phyloP scores from a whole-genome alignment of 2,329 filamentous ascomycete species.

The Verticillium isaacii region DNA sequence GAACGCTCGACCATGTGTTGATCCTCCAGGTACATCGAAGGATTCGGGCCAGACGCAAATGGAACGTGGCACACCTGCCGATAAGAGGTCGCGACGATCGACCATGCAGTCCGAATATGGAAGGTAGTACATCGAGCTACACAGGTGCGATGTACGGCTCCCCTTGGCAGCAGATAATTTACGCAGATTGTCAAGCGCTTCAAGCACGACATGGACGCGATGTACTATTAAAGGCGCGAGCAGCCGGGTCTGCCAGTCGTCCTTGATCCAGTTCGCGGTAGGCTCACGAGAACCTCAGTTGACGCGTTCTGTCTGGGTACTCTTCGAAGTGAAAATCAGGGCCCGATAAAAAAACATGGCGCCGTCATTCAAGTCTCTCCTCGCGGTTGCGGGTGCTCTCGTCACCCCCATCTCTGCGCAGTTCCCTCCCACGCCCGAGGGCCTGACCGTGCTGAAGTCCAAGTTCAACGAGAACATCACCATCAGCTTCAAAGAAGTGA shows the following conservation, averaged over 20 bases:
- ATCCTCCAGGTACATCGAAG: neutral
- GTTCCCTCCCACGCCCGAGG: slow-evolving; percentile 17
- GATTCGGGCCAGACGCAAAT: neutral
- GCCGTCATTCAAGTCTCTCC: neutral
- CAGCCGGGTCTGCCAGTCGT: neutral
- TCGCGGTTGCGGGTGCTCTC: slow-evolving; percentile 19
- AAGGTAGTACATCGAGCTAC: neutral
- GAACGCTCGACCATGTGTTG: neutral
- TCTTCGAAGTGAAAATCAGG: neutral
- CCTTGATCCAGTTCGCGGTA: neutral
- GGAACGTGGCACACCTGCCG: neutral
- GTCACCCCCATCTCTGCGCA: slow-evolving; percentile 11
- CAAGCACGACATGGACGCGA: neutral
- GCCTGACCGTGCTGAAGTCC: slow-evolving; percentile 43
- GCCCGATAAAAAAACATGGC: neutral
- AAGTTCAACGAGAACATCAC: slow-evolving; percentile 54
- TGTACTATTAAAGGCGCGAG: neutral
- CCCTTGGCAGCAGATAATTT: neutral
- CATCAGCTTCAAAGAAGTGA: slow-evolving; percentile 52
- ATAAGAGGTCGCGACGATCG: neutral
- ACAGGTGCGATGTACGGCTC: neutral
- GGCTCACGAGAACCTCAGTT: neutral
- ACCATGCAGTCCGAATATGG: neutral
- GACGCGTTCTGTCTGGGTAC: neutral
- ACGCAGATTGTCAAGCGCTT: neutral